phyloP scores from a whole-genome alignment of 306 rosid genomes.

The Aeschynomene evenia region DNA sequence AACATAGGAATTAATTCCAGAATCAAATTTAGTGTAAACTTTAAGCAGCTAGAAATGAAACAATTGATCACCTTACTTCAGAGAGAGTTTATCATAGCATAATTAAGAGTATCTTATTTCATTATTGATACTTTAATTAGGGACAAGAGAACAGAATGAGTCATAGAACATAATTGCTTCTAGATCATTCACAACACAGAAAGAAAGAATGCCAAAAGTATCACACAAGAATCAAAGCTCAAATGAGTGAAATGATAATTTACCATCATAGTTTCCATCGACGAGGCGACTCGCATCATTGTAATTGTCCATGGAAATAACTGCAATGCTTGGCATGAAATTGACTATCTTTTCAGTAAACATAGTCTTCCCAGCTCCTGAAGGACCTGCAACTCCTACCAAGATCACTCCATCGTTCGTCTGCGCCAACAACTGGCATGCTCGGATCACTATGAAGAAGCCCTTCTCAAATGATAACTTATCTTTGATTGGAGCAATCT shows the following conservation, averaged over 20 bases:
- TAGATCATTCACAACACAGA: slow-evolving; percentile 7
- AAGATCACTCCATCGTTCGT: slow-evolving; percentile 82
- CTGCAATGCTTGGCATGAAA: slow-evolving; percentile 97
- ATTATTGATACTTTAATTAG: neutral
- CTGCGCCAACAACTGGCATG: slow-evolving; percentile 83
- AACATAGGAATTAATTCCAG: too few species aligned
- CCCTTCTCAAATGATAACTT: slow-evolving; percentile 93
- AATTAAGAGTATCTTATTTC: neutral
- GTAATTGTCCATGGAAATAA: slow-evolving; percentile 96
- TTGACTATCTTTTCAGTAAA: slow-evolving; percentile 89
- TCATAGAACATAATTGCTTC: too few species aligned
- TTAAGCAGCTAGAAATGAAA: too few species aligned
- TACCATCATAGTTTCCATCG: slow-evolving; percentile 98
- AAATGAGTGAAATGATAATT: slow-evolving; percentile 29
- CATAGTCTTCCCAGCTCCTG: slow-evolving; percentile 96
- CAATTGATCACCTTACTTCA: too few species aligned
- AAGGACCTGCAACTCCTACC: slow-evolving; percentile 98
- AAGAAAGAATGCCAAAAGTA: slow-evolving; percentile 20
- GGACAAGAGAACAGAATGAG: neutral
- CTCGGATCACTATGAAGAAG: slow-evolving; percentile 86
- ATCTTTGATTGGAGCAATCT: slow-evolving; percentile 67
- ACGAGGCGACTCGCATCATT: slow-evolving; percentile 95
- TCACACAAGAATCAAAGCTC: slow-evolving; percentile 20
- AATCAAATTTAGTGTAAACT: too few species aligned
- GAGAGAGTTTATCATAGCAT: too few species aligned